Evolutionary conservation across 257 asterid genomes (phyloP), one percentile per base, ranked within the genome.

Genomic region (Gardenia jasminoides): DNA sequence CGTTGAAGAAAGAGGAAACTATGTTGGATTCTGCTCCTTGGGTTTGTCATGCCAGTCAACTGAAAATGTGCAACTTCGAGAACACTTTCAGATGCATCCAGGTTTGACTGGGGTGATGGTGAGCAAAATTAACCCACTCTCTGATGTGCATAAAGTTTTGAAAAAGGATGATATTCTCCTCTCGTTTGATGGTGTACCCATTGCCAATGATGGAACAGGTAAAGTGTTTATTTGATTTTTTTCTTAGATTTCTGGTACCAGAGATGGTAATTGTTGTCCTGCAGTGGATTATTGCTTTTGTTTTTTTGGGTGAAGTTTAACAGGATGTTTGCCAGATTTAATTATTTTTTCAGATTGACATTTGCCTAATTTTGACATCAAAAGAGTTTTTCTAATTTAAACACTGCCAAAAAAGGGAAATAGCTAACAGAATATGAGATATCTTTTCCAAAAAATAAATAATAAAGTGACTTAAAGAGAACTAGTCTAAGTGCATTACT

Each of bases 171-270:
- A 95, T 80, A 87, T 95, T 50, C 50, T 95, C 82, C 97, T 95
- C 81, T 89, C 99, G 47, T 95, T 95, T 86, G 99, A 95, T 86
- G 97, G 97, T 75, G 89, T 88, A 61, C 92, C 90, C 75, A 88
- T 95, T 76, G 99, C 98, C 70, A 92, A 93, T 83, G 99, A 95
- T 84, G 99, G 98, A 84, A 93, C 99, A 86, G 98, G 99, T 94
- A 83, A 50, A 61, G 36, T 26, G 7, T 82, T n/a, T n/a, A n/a
- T n/a, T n/a, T n/a, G n/a, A n/a, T n/a, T n/a, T n/a, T n/a, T 26
- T 56, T 22, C 61, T 56, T 47, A 66, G 1, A 39, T 22, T 15
- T 31, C 44, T 67, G 61, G 71, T 15, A 10, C 41, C 1, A 22
- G 48, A 64, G 74, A 56, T 62, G 76, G 28, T 4, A 59, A 65